phyloP scores from a whole-genome alignment of 768 basidiomycete species.

The Hericium erinaceus region DNA sequence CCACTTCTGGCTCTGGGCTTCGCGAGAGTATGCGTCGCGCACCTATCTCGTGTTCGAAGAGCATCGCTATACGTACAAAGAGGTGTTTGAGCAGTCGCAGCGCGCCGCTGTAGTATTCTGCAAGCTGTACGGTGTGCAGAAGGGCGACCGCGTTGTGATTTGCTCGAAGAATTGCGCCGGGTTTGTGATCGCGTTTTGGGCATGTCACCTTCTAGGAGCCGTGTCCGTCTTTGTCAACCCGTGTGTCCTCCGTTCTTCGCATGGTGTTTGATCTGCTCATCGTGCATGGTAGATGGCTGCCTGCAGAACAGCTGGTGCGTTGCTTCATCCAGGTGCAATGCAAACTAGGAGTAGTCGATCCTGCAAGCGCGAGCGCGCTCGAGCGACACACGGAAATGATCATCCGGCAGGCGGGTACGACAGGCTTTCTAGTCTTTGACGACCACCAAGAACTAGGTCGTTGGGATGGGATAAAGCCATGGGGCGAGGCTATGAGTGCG shows the following conservation, averaged over 20 bases:
- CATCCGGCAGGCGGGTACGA: conserved; percentile 18
- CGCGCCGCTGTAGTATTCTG: conserved; percentile 36
- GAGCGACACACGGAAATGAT: conserved; percentile 25
- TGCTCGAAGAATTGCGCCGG: conserved; percentile 57
- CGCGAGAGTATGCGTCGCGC: conserved; percentile 30
- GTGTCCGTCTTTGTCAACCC: conserved; percentile 52
- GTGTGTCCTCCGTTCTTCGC: conserved; percentile 25
- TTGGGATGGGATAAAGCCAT: conserved; percentile 36
- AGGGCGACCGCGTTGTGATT: conserved; percentile 54
- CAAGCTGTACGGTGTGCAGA: conserved; percentile 37
- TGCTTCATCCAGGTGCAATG: conserved; percentile 47
- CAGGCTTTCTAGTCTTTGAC: conserved; percentile 38
- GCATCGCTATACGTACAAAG: conserved; percentile 38
- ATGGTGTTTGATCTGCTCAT: not conserved
- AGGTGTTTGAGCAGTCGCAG: conserved; percentile 35
- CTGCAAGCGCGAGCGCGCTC: conserved; percentile 45
- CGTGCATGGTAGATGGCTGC: conserved; percentile 27
- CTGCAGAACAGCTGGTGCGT: conserved; percentile 37
- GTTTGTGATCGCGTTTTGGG: conserved; percentile 53
- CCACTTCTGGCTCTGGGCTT: conserved; percentile 42
- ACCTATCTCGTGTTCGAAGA: conserved; percentile 50
- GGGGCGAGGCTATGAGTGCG: conserved; percentile 25
- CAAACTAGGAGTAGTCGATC: conserved; percentile 47
- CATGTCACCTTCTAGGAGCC: conserved; percentile 54
- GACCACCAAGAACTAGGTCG: conserved; percentile 24